Evolutionary conservation across 495 filamentous ascomycete species (phyloP).

Genomic region (Neurospora cerealis): DNA sequence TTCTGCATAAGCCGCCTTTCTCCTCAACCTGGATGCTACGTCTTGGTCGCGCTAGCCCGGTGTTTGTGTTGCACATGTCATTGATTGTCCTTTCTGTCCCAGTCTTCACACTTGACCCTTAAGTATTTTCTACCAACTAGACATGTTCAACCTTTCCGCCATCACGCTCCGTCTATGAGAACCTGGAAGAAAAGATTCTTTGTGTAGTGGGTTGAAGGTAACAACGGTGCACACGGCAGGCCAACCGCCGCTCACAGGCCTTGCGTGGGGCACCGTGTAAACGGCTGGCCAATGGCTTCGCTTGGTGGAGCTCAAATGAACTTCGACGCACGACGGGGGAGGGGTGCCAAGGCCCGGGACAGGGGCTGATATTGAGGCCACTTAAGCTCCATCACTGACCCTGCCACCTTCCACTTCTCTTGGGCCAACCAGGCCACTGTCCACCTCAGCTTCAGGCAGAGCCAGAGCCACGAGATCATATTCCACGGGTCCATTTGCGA

Average conservation of each 20-base stretch:
- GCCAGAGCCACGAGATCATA: not conserved
- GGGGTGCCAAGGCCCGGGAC: not conserved
- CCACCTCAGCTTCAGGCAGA: not conserved
- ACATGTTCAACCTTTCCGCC: not conserved
- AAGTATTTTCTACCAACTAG: not conserved
- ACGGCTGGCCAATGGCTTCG: not conserved
- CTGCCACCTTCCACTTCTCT: not conserved
- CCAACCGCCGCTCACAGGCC: not conserved
- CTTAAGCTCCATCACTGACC: not conserved
- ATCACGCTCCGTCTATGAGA: not conserved
- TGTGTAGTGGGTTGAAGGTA: not conserved
- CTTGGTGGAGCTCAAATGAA: not conserved
- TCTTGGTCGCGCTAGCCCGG: not conserved
- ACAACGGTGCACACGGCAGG: not conserved
- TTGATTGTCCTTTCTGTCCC: not conserved
- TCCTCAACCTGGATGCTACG: not conserved
- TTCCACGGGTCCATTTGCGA: not conserved
- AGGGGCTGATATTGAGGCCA: not conserved
- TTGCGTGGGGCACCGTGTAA: not conserved
- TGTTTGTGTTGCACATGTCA: not conserved
- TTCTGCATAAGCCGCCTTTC: not conserved
- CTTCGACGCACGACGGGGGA: not conserved
- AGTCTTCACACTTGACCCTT: not conserved
- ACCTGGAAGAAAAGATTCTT: not conserved
- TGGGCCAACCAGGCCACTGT: not conserved